A percentile compares a stretch with the other conserved stretches of the same genome.
Conservation (phyloP, 495 filamentous ascomycete genomes). For the Lepraria neglecta region DNA sequence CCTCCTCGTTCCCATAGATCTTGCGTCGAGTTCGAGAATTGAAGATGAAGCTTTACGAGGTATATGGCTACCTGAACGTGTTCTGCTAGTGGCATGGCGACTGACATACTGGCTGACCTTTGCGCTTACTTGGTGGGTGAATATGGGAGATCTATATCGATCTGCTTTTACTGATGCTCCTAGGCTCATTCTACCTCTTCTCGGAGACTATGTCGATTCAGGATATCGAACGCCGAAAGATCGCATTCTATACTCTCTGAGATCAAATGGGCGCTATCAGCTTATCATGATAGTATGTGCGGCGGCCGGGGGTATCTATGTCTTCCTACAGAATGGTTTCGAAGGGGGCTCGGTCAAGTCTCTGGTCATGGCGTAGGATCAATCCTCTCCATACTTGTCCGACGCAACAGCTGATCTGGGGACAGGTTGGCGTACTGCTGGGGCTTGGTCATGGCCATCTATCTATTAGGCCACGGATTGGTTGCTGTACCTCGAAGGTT, state of each 20-base stretch:
- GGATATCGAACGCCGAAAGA: constrained; percentile 81
- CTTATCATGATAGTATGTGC: constrained; percentile 67
- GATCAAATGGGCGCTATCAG: constrained; percentile 82
- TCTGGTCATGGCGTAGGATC: constrained; percentile 64
- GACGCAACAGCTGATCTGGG: not conserved
- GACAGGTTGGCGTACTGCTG: constrained; percentile 73
- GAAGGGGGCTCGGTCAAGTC: constrained; percentile 60
- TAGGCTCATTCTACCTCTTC: constrained; percentile 86
- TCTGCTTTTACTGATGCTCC: constrained; percentile 12
- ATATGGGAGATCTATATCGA: not conserved
- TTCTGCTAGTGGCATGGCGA: constrained; percentile 79
- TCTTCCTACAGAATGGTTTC: constrained; percentile 73
- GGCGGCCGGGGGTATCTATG: constrained; percentile 69
- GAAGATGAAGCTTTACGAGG: constrained; percentile 61
- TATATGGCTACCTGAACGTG: constrained; percentile 59
- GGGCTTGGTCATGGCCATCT: constrained; percentile 85
- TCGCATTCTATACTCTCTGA: constrained; percentile 74
- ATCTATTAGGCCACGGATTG: constrained; percentile 93
- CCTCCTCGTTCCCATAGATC: constrained; percentile 91
- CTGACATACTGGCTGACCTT: constrained; percentile 97
- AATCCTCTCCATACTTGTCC: not conserved
- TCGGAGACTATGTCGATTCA: constrained; percentile 89
- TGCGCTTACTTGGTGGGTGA: constrained; percentile 73
- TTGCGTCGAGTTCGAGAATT: constrained; percentile 72
- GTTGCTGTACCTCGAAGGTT: constrained; percentile 82